Evolutionary conservation across 495 filamentous ascomycete species (phyloP).

Genomic region (Aspergillus baeticus): DNA sequence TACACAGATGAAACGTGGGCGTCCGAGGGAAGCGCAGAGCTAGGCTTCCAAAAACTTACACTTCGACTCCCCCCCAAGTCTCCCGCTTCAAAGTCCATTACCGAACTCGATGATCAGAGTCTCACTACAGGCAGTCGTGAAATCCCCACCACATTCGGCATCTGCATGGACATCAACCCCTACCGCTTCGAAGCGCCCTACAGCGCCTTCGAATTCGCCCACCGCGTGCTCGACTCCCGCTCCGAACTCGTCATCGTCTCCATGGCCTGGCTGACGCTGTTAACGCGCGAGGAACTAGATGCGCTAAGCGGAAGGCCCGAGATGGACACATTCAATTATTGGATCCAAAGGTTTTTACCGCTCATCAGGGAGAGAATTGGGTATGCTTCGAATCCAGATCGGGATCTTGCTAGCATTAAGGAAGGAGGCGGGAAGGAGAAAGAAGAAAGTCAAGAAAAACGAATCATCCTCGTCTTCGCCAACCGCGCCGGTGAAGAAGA

Average conservation of each 20-base stretch:
- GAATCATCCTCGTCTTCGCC: conserved; percentile 76
- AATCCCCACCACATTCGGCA: conserved; percentile 71
- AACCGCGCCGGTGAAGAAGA: conserved; percentile 75
- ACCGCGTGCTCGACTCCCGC: conserved; percentile 61
- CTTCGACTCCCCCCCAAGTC: conserved; percentile 20
- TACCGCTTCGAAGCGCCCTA: conserved; percentile 78
- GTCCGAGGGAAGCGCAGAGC: conserved; percentile 65
- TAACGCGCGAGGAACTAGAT: conserved; percentile 46
- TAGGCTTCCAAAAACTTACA: conserved; percentile 36
- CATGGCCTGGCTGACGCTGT: conserved; percentile 83
- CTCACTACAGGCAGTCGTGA: background rate
- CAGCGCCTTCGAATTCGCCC: conserved; percentile 82
- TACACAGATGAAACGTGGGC: conserved; percentile 94
- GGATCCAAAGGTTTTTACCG: conserved; percentile 80
- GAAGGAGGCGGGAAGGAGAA: too few relatives aligned
- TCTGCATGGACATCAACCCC: conserved; percentile 76
- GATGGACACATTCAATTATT: conserved; percentile 80
- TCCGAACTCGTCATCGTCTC: conserved; percentile 75
- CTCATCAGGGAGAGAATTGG: conserved; percentile 55
- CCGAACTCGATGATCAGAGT: background rate
- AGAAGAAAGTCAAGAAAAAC: conserved; percentile 30
- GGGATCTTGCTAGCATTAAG: background rate
- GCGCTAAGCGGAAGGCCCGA: conserved; percentile 61
- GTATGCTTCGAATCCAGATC: conserved; percentile 30
- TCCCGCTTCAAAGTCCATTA: conserved; percentile 3